Base-by-base conservation (phyloP, 257 asterid genomes). In the Fraxinus americana region DNA sequence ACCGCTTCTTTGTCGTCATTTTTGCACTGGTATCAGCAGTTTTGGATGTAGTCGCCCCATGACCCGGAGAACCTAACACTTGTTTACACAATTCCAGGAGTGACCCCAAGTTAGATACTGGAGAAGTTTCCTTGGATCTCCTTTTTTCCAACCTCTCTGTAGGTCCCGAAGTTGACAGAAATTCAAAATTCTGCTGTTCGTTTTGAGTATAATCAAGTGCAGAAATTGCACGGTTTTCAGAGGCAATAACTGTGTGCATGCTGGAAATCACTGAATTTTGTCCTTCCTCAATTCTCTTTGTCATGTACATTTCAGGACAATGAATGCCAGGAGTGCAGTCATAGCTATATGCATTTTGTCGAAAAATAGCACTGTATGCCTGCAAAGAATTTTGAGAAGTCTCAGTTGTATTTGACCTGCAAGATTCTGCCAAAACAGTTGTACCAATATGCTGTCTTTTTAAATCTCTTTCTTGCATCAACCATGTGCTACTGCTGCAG, bases 281-380 rank as follows among this genome's bases (percentile, higher is more conserved):
- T 41, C 76, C 80, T 83, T 83, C 85, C 81, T 83, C 91, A 4
- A 87, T 87, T 86, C 97, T 91, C 87, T 75, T 85, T 81, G 85
- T 91, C 90, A 91, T 88, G 70, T 59, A 86, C 73, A 81, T 91
- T 71, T 77, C 72, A 43, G 97, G 93, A 85, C 84, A 86, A 72
- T 83, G 82, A 86, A 85, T 77, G 79, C 84, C 86, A 9, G 86
- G 81, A 74, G 72, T 21, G 34, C 80, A 66, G 74, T 29, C 75
- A 80, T 75, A 78, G 66, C 41, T 72, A 39, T 80, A 77, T 74
- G 82, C 80, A 77, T 73, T 78, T 36, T 77, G 83, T 57, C 82
- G 74, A 73, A 83, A 73, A 7, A 73, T 36, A 61, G 89, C 74
- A 83, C 36, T 75, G 82, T 85, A 86, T 16, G 83, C 83, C 89